These are phyloP conservation scores for Alternaria infectoria DNA, from an alignment of 2,329 filamentous ascomycete genomes.

Conservation along the genomic window DNA sequence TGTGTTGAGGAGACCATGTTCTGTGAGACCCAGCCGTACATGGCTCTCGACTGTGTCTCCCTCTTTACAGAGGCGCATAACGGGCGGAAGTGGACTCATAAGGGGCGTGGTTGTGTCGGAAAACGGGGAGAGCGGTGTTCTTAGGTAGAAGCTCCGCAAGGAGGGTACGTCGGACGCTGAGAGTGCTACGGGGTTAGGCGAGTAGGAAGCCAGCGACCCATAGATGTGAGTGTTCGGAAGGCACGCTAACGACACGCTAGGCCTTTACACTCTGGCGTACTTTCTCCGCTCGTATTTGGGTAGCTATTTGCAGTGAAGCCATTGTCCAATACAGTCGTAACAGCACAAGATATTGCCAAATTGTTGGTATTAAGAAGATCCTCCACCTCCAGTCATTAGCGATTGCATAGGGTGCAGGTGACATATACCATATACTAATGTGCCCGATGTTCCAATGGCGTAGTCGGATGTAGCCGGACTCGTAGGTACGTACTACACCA, in stretches of 20 bases:
- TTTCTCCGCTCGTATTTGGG: not conserved
- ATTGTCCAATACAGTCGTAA: not conserved
- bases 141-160: not conserved
- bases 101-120: not conserved
- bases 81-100: not conserved
- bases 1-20: not conserved
- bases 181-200: not conserved
- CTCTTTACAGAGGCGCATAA: not conserved
- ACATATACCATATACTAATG: not conserved
- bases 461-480: not conserved
- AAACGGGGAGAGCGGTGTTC: not conserved
- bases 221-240: not conserved
- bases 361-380: not conserved
- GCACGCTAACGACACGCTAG: not conserved
- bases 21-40: not conserved
- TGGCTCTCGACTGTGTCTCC: not conserved
- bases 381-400: not conserved
- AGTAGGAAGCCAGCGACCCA: not conserved
- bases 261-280: not conserved
- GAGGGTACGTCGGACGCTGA: not conserved
- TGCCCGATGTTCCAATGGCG: not conserved
- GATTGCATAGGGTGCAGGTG: not conserved
- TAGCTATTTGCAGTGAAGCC: not conserved
- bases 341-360: not conserved
- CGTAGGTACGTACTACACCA: not conserved